phyloP scores from a whole-genome alignment of 768 basidiomycete species.

The Mycena crocata region DNA sequence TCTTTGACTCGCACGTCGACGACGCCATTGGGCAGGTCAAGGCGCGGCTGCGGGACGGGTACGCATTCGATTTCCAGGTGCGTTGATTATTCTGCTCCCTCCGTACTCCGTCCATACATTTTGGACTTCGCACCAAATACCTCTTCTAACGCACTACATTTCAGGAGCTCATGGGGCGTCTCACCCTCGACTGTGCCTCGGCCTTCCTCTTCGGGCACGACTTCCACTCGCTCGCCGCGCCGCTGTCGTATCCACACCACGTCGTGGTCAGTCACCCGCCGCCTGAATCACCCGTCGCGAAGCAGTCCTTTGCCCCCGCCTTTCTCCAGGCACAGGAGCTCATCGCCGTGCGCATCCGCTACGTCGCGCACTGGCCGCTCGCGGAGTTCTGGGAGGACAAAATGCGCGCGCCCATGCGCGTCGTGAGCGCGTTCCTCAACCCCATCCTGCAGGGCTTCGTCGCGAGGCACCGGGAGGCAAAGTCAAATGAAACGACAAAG shows the following conservation, averaged over 20 bases:
- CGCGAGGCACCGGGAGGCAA: slow-evolving; percentile 45
- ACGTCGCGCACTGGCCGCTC: slow-evolving; percentile 59
- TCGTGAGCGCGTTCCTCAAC: slow-evolving; percentile 61
- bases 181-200: slow-evolving; percentile 74
- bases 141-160: neutral
- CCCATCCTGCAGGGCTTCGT: slow-evolving; percentile 62
- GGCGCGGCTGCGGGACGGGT: slow-evolving; percentile 55
- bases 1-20: slow-evolving; percentile 66
- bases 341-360: slow-evolving; percentile 50
- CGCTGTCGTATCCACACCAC: slow-evolving; percentile 62
- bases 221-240: slow-evolving; percentile 61
- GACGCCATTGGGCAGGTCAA: slow-evolving; percentile 58
- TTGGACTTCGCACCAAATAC: too few relatives aligned
- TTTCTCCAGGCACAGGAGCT: slow-evolving; percentile 59
- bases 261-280: slow-evolving; percentile 34
- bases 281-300: slow-evolving; percentile 49
- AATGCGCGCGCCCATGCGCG: slow-evolving; percentile 53
- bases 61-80: slow-evolving; percentile 72
- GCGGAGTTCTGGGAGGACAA: slow-evolving; percentile 64
- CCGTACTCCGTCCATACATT: neutral
- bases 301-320: slow-evolving; percentile 57
- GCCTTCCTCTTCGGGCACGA: slow-evolving; percentile 69
- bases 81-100: neutral
- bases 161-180: slow-evolving; percentile 58
- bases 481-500: slow-evolving; percentile 34